Base-by-base conservation (phyloP, 176 grass and related monocot species). In the Canna indica region DNA sequence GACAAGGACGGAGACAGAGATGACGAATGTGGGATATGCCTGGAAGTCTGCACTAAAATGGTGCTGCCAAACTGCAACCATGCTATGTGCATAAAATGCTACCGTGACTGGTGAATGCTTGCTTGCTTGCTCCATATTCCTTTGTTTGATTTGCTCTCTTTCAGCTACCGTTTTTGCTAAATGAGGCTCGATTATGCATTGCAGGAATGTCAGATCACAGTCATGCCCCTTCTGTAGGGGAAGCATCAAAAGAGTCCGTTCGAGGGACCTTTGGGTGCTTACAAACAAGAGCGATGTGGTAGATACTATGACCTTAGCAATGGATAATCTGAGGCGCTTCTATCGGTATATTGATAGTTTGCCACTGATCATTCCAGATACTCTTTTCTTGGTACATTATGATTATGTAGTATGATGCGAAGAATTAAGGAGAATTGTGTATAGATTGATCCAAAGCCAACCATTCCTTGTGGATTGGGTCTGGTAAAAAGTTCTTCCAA, bases 81-180 rank as follows among this genome's bases (percentile, higher is more conserved):
- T 66, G 81, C 84, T 71, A 90, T 97, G 93, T 97, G 93, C 79
- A 87, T 99, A 57, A 93, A 93, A 72, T 99, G 94, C 83, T 99
- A 87, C 45, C 83, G 84, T 42, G 86, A 99, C 76, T 99, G 94
- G 94, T 99, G 82, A 80, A 66, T 65, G 29, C 61, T 68, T 33
- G n/a, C n/a, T n/a, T n/a, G n/a, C n/a, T 2, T 15, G 26, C 27
- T 5, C 20, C 41, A 9, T 22, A 31, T 3, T 4, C 33, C 24
- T 1, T 36, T 17, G 2, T 31, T 2, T 44, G 1, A 64, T 34
- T 7, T 31, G 56, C n/a, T 61, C 1, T 60, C n/a, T 39, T 18
- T 69, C 24, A 18, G 4, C 5, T 29, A 18, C 8, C 44, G 12
- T 15, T 4, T 47, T 47, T 39, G 34, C 32, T 39, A 16, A 69